A percentile compares a stretch with the other conserved stretches of the same genome.
phyloP scores from a whole-genome alignment of 2,329 filamentous ascomycete genomes.

The Pseudocercospora eumusae region DNA sequence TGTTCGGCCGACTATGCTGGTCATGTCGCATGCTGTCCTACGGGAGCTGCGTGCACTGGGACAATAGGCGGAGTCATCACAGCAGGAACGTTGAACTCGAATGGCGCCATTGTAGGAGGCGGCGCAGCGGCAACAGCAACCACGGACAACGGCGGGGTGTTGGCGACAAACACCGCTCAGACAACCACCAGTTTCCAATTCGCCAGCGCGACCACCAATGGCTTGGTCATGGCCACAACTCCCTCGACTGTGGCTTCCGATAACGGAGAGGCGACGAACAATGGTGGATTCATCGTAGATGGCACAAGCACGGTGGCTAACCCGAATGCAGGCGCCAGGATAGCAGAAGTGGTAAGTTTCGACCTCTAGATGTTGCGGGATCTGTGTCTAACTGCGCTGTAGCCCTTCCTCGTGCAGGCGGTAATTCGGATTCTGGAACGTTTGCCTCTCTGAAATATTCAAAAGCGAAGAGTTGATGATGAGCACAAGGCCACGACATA shows the following conservation, averaged over 20 bases:
- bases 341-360: slow-evolving; percentile 37
- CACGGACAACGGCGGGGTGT: slow-evolving; percentile 19
- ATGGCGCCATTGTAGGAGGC: slow-evolving; percentile 34
- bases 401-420: slow-evolving; percentile 34
- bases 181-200: slow-evolving; percentile 30
- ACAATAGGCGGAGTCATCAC: slow-evolving; percentile 46
- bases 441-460: slow-evolving; percentile 28
- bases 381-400: slow-evolving; percentile 20
- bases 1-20: slow-evolving; percentile 60
- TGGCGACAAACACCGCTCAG: slow-evolving; percentile 24
- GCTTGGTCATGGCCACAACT: slow-evolving; percentile 31
- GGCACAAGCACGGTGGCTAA: slow-evolving; percentile 40
- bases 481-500: slow-evolving; percentile 1
- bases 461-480: background rate
- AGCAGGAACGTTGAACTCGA: slow-evolving; percentile 35
- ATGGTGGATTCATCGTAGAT: slow-evolving; percentile 37
- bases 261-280: slow-evolving; percentile 19
- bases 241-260: slow-evolving; percentile 19
- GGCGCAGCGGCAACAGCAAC: slow-evolving; percentile 27
- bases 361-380: background rate
- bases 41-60: slow-evolving; percentile 60
- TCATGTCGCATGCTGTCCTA: slow-evolving; percentile 64
- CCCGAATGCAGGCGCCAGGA: slow-evolving; percentile 33
- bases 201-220: slow-evolving; percentile 29
- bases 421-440: slow-evolving; percentile 33